Evolutionary conservation across 192 early-diverging fungal species (phyloP).

Genomic region (Gryganskiella cystojenkinii): DNA sequence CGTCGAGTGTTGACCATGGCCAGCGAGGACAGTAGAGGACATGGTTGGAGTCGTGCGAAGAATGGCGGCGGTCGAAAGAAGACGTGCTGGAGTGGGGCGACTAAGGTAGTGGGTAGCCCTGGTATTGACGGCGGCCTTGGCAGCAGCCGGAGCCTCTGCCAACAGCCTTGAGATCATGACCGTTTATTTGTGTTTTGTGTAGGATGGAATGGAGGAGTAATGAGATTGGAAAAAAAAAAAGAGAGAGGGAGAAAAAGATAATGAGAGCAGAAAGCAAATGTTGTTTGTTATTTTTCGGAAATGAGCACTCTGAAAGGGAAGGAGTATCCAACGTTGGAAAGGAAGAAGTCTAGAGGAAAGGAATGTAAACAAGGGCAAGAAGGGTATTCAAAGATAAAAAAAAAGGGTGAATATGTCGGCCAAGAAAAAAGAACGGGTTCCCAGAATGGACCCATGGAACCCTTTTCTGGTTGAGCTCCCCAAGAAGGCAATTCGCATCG

Average conservation of each 20-base stretch:
- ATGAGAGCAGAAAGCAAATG: too few species aligned
- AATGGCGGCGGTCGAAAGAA: slow-evolving; percentile 33
- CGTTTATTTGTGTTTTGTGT: slow-evolving; percentile 3
- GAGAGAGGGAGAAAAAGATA: background rate
- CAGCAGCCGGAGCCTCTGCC: slow-evolving; percentile 35
- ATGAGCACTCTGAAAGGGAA: too few species aligned
- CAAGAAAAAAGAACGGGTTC: too few species aligned
- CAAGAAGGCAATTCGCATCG: too few species aligned
- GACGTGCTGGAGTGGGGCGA: slow-evolving; percentile 11
- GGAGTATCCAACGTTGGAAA: too few species aligned
- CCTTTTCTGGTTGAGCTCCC: too few species aligned
- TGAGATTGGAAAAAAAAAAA: background rate
- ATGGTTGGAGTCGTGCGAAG: slow-evolving; percentile 12
- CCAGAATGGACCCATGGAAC: too few species aligned
- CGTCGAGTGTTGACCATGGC: background rate
- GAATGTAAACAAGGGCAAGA: too few species aligned
- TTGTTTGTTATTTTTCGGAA: too few species aligned
- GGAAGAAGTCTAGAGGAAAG: too few species aligned
- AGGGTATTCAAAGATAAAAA: too few species aligned
- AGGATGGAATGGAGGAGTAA: background rate
- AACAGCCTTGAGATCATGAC: slow-evolving; percentile 52
- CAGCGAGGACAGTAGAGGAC: background rate
- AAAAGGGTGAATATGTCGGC: too few species aligned
- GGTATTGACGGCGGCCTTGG: slow-evolving; percentile 17
- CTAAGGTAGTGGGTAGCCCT: background rate